Base-by-base conservation (phyloP, 192 early-diverging fungal genomes). In the Geranomyces variabilis region DNA sequence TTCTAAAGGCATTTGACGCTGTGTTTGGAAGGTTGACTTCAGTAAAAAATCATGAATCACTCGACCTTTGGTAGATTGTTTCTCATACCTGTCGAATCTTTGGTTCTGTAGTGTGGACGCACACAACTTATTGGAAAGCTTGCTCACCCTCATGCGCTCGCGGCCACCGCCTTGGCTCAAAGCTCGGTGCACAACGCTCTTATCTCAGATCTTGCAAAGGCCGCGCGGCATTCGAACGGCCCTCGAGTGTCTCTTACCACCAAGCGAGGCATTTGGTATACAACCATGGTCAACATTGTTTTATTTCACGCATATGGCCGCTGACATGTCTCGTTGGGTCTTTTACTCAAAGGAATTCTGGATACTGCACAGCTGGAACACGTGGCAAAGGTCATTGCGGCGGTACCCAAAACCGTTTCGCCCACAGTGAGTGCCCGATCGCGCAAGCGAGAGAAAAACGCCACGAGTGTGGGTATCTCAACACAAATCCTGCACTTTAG, bases 191-290 rank as follows among this genome's bases (percentile, higher is more conserved):
- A 86, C 89, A 0, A 76, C 87, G 46, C 90, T 89, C 51, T 82
- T 93, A 1, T 83, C 91, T 0, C 84, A 88, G 30, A 83, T 93
- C 33, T 55, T 94, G 15, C 74, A 91, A 61, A 75, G 87, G 21
- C 86, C 87, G 0, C 76, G 73, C 33, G 93, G 93, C 13, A 84
- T 89, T 0, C 81, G 76, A 9, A 79, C 87, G 7, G 81, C 90
- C 2, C 65, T 93, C 15, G 86, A 93, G 60, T 93, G 88, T 71
- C 81, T 92, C 33, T 80, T 88, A 6, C 87, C 85, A 2, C 22
- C 43, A 15, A 34, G 26, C 28, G 15, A 31, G 80, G 81, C 46
- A 77, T 78, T 31, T 79, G 81, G n/a, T 69, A 84, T n/a, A n/a
- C n/a, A n/a, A n/a, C n/a, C n/a, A n/a, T n/a, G n/a, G n/a, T n/a